phyloP scores from a whole-genome alignment of 2,329 filamentous ascomycete genomes.

The Sporothrix variecibatus region DNA sequence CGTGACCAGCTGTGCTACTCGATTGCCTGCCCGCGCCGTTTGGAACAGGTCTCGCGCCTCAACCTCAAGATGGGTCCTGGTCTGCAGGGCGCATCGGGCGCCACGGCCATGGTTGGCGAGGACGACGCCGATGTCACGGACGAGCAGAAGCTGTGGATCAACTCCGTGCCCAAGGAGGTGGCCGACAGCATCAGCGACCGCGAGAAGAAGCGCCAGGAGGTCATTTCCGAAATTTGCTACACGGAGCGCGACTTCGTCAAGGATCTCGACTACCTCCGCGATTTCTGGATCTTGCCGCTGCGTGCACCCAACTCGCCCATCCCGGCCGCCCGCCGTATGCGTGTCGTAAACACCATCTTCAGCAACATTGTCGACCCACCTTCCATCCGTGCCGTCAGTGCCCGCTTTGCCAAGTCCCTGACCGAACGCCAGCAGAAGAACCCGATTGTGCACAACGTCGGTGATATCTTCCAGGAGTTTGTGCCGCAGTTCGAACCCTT shows the following conservation, averaged over 20 bases:
- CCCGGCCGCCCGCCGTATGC: constrained; percentile 81
- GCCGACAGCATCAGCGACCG: constrained; percentile 85
- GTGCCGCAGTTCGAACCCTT: constrained; percentile 94
- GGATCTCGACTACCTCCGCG: constrained; percentile 92
- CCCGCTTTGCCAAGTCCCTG: constrained; percentile 80
- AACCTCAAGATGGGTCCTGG: constrained; percentile 93
- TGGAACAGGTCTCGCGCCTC: constrained; percentile 92
- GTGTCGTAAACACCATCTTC: constrained; percentile 92
- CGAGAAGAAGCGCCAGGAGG: constrained; percentile 96
- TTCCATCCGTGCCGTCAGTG: constrained; percentile 86
- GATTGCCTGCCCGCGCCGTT: constrained; percentile 87
- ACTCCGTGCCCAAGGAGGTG: constrained; percentile 93
- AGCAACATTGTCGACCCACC: constrained; percentile 86
- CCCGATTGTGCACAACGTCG: constrained; percentile 84
- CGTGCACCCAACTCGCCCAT: constrained; percentile 83
- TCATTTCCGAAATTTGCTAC: constrained; percentile 98
- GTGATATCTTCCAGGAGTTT: constrained; percentile 91
- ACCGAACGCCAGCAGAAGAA: constrained; percentile 88
- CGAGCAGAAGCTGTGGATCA: constrained; percentile 99
- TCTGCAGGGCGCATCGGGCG: constrained; percentile 65
- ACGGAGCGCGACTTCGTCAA: constrained; percentile 99
- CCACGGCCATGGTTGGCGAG: constrained; percentile 63
- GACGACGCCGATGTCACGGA: constrained; percentile 82
- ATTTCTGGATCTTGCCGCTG: constrained; percentile 97
- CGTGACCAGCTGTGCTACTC: constrained; percentile 95